These are phyloP conservation scores for Middelhovenomyces tepae DNA, from an alignment of 805 yeast species.

Conservation along the genomic window DNA sequence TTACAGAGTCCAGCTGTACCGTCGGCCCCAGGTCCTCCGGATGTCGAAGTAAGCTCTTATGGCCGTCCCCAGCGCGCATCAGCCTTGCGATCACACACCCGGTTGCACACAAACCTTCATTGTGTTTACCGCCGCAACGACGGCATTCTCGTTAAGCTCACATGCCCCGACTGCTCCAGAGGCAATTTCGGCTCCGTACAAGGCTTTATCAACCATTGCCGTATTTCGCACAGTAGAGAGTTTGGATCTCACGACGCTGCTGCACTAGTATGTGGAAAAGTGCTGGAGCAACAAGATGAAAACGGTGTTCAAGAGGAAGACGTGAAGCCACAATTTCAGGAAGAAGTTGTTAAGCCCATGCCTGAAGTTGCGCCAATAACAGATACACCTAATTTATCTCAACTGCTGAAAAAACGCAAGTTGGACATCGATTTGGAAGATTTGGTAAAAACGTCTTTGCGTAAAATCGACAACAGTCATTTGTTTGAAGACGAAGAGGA, in stretches of 20 bases:
- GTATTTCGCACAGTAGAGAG: slow-evolving; percentile 65
- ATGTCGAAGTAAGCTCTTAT: slow-evolving; percentile 3
- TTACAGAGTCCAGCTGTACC: slow-evolving; percentile 12
- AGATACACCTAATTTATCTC: slow-evolving; percentile 1
- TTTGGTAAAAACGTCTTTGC: slow-evolving; percentile 11
- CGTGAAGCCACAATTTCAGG: neutral
- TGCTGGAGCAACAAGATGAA: slow-evolving; percentile 50
- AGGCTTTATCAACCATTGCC: slow-evolving; percentile 69
- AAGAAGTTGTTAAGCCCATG: neutral
- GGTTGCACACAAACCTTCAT: neutral
- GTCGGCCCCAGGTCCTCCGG: neutral
- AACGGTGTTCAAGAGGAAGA: slow-evolving; percentile 15
- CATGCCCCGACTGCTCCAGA: slow-evolving; percentile 59
- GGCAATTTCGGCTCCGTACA: slow-evolving; percentile 71
- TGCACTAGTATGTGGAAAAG: slow-evolving; percentile 56
- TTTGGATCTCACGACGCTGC: slow-evolving; percentile 68
- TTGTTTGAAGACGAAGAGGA: slow-evolving; percentile 17
- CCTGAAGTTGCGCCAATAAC: slow-evolving; percentile 4
- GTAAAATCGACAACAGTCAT: slow-evolving; percentile 11
- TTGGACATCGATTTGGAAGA: slow-evolving; percentile 12
- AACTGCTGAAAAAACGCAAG: slow-evolving; percentile 2
- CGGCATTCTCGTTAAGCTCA: slow-evolving; percentile 58
- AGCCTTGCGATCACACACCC: slow-evolving; percentile 5
- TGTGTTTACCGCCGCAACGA: slow-evolving; percentile 33
- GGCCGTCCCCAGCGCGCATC: slow-evolving; percentile 7